Evolutionary conservation across 2,329 filamentous ascomycete species (phyloP), one percentile per base, ranked within the genome.

Genomic region (Chrysoporthe austroafricana): DNA sequence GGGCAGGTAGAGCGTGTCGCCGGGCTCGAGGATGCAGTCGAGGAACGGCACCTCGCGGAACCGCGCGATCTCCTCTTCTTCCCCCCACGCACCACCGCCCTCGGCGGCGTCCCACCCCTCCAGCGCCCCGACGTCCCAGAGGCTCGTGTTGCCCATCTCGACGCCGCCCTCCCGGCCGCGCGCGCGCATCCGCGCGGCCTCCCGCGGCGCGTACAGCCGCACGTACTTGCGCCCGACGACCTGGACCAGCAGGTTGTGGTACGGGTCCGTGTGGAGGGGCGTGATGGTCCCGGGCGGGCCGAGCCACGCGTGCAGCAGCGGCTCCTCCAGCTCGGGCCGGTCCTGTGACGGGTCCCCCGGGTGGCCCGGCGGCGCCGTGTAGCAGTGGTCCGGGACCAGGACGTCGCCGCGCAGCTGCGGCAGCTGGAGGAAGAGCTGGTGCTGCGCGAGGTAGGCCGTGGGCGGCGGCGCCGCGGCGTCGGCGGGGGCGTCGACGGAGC

Each of bases 151-250:
- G 26, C 88, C 90, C 94, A 98, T 97, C 77, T 96, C 90, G 32
- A 98, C 89, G 0, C 91, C 91, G 36, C 85, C 85, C 71, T 92
- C 90, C 1, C 82, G 77, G 0, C 86, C 85, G 39, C 88, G 81
- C 0, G 92, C 88, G 65, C 88, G 85, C 74, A 97, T 79, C 3
- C 77, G 80, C 2, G 76, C 72, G 4, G 86, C 88, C 57, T 89
- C 84, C 18, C 78, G 77, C 0, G 95, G 94, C 0, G 90, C 84
- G 77, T 97, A 98, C 1, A 98, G 83, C 1, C 96, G 86, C n/a
- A 98, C 82, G 77, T 98, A 98, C 79, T 99, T 99, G 67, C 87
- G 84, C 0, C 96, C 96, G 0, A 97, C 92, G 0, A 96, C 91
- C 77, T 98, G 96, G 34, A 90, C 90, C 4, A 98, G 86, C 60